Percentiles rank a stretch among this genome's conserved stretches.
These are phyloP conservation scores for Sordariomycetes sp. DNA, from an alignment of 2,329 filamentous ascomycete genomes.

Conservation along the genomic window DNA sequence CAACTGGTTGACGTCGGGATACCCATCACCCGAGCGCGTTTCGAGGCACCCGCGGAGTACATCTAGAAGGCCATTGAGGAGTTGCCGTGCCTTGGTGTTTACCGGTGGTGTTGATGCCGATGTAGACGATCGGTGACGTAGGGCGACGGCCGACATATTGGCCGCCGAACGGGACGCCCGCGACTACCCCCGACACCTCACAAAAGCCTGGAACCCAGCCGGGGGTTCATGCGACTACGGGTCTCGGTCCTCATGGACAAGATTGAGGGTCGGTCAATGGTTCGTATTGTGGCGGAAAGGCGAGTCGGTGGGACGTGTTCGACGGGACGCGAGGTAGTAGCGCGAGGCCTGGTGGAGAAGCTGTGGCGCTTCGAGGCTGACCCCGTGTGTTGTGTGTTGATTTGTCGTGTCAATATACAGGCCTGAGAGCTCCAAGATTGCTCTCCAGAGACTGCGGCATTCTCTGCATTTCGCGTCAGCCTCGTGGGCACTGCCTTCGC, in stretches of 20 bases:
- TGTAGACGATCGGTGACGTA: conserved; percentile 52
- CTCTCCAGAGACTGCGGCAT: neutral
- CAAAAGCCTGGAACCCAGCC: neutral
- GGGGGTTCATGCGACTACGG: neutral
- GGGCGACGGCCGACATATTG: conserved; percentile 36
- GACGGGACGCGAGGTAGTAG: neutral
- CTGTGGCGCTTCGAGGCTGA: neutral
- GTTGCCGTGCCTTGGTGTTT: conserved; percentile 46
- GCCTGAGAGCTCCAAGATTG: neutral
- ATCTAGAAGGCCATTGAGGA: conserved; percentile 41
- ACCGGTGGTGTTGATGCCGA: conserved; percentile 41
- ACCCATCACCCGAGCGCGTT: conserved; percentile 21
- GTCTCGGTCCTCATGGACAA: neutral
- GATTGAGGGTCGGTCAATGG: neutral
- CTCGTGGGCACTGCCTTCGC: neutral
- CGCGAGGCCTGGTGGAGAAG: neutral
- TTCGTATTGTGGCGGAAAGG: neutral
- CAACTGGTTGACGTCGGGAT: conserved; percentile 33
- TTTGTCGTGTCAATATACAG: neutral
- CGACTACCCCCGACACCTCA: neutral
- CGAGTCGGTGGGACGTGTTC: neutral
- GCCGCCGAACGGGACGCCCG: neutral
- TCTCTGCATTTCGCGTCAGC: conserved; percentile 2
- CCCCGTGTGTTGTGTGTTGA: neutral
- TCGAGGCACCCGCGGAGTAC: conserved; percentile 21